A percentile compares a stretch with the other conserved stretches of the same genome.
Conservation (phyloP, 345 rosid genomes). For the Citrus sp. region DNA sequence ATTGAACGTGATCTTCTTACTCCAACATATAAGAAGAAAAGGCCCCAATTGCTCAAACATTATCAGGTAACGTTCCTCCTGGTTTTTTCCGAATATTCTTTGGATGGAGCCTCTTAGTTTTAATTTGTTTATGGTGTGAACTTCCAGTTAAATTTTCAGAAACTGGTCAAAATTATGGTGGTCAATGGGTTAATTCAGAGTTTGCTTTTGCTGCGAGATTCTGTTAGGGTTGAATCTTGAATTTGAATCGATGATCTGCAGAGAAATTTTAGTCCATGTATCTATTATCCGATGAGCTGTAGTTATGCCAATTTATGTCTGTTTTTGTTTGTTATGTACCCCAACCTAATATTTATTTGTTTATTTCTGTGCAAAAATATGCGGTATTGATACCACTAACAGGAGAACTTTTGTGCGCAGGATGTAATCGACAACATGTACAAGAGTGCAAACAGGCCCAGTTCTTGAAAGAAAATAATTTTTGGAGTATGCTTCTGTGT, state of each 20-base stretch:
- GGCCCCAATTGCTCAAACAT: slow-evolving; percentile 82
- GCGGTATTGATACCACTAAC: neutral
- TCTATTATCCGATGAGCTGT: too few species aligned
- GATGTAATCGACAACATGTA: slow-evolving; percentile 64
- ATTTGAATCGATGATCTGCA: too few species aligned
- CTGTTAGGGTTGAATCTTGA: neutral
- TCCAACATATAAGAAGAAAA: slow-evolving; percentile 92
- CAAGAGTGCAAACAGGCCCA: slow-evolving; percentile 44
- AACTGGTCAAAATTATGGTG: too few species aligned
- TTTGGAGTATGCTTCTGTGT: neutral
- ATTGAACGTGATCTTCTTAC: slow-evolving; percentile 87
- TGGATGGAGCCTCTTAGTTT: neutral
- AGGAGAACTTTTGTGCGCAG: slow-evolving; percentile 30
- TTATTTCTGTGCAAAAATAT: neutral
- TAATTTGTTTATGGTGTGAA: neutral
- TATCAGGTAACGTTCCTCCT: slow-evolving; percentile 53
- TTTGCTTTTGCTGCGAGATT: neutral
- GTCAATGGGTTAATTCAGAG: neutral
- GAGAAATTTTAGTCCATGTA: too few species aligned
- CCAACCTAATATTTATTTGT: neutral
- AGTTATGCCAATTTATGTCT: neutral
- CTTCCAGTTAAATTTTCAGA: neutral
- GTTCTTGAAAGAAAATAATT: slow-evolving; percentile 14
- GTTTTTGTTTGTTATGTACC: neutral
- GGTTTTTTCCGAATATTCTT: neutral